Evolutionary conservation across 345 rosid species (phyloP), one percentile per base, ranked within the genome.

Genomic region (Viola odorata): DNA sequence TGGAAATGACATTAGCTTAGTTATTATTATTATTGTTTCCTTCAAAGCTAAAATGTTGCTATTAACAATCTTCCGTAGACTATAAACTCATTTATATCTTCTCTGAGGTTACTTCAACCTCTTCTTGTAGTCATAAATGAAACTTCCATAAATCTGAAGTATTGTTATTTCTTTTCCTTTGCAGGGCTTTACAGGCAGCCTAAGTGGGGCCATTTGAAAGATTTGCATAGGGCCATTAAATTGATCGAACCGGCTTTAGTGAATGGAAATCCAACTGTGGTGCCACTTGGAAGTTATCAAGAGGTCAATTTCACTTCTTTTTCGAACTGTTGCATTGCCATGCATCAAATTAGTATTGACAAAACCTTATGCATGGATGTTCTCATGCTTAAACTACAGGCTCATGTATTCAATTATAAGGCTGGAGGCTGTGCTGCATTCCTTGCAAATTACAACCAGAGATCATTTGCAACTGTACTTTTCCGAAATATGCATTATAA

Each of bases 161-260:
- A 51, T 64, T 39, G 44, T 15, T 14, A 5, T 14, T 50, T 44
- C 42, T 60, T 75, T 55, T 16, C 51, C 59, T 60, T 60, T 63
- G 40, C 77, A 94, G 97, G 99, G 63, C 81, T 95, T 42, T 14
- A 80, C 68, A 91, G 97, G 86, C 80, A 88, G 67, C 99, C 99
- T 7, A 95, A 95, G 77, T 95, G 98, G 99, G 99, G 97, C 23
- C 99, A 95, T 76, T 78, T 91, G 80, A 95, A 95, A 82, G 98
- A 95, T 82, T 74, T 95, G 75, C 99, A 95, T 68, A 73, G 88
- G 75, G 99, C 99, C 1, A 82, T 95, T 49, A 95, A 88, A 69
- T 75, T 95, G 1, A 91, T 92, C 61, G 99, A 91, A 62, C 89
- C 91, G 49, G 97, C 99, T 58, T 75, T 95, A 63, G 82, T 95